Conservation (phyloP, 2,329 filamentous ascomycete species). For the Colletotrichum acutatum region DNA sequence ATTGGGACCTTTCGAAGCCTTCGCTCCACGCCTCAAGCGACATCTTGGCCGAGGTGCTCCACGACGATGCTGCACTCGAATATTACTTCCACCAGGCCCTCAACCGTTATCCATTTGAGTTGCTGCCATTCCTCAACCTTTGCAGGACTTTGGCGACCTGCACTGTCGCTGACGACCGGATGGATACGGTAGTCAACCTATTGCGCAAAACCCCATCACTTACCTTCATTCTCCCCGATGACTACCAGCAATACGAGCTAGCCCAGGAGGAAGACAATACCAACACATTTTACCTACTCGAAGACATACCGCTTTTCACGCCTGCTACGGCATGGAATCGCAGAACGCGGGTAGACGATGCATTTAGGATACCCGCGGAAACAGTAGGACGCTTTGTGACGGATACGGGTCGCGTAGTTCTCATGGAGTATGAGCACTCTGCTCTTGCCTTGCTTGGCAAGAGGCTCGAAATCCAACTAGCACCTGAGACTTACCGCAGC, state of each 20-base stretch:
- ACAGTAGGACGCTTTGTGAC: constrained; percentile 79
- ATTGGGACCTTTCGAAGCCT: constrained; percentile 62
- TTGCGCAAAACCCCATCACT: constrained; percentile 78
- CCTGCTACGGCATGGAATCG: constrained; percentile 57
- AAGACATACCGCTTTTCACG: constrained; percentile 72
- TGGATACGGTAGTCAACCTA: constrained; percentile 68
- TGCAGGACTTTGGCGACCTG: constrained; percentile 69
- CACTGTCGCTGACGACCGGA: constrained; percentile 45
- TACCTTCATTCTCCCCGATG: constrained; percentile 78
- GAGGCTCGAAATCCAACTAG: constrained; percentile 74
- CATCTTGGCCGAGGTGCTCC: constrained; percentile 23
- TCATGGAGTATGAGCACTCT: constrained; percentile 83
- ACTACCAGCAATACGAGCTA: constrained; percentile 80
- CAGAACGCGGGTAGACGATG: constrained; percentile 56
- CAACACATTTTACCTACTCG: constrained; percentile 78
- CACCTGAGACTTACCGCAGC: constrained; percentile 64
- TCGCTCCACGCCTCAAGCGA: constrained; percentile 24
- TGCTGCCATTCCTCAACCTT: constrained; percentile 79
- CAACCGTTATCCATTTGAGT: constrained; percentile 87
- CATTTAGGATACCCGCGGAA: constrained; percentile 72
- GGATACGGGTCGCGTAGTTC: constrained; percentile 79
- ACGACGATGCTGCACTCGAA: constrained; percentile 57
- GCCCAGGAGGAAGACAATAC: constrained; percentile 87
- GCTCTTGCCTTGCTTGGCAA: constrained; percentile 83
- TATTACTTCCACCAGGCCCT: constrained; percentile 75